phyloP scores from a whole-genome alignment of 768 basidiomycete genomes.

The Lyophyllum atratum region DNA sequence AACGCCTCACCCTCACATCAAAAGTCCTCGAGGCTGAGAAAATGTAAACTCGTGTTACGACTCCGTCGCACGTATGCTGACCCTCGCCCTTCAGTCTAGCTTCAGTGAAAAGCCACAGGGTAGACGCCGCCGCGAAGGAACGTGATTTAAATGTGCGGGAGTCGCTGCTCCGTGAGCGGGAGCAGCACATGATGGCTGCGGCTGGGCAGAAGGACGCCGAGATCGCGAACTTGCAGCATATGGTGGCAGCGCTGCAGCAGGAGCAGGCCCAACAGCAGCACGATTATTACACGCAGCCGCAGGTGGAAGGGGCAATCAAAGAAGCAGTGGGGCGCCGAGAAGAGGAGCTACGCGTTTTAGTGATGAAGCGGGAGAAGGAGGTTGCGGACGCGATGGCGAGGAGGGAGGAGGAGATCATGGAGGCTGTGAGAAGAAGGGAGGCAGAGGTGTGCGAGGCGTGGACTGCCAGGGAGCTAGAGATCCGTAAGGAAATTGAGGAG shows the following conservation, averaged over 20 bases:
- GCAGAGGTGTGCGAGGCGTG: conserved; percentile 65
- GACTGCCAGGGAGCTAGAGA: conserved; percentile 49
- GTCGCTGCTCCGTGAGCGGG: conserved; percentile 52
- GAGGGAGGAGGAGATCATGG: conserved; percentile 73
- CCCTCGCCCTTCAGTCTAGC: conserved; percentile 47
- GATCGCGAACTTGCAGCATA: conserved; percentile 47
- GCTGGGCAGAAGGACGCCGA: conserved; percentile 64
- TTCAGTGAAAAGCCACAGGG: conserved; percentile 65
- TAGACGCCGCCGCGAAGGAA: conserved; percentile 56
- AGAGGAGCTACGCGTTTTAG: conserved; percentile 65
- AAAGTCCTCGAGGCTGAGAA: conserved; percentile 80
- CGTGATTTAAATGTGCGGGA: conserved; percentile 66
- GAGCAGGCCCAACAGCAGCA: conserved; percentile 22
- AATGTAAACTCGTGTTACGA: conserved; percentile 48
- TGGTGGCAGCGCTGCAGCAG: conserved; percentile 44
- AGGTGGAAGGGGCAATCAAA: conserved; percentile 49
- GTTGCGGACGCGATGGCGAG: conserved; percentile 63
- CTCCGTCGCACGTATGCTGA: neutral
- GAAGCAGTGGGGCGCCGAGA: conserved; percentile 65
- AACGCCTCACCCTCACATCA: conserved; percentile 68
- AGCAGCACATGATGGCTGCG: conserved; percentile 47
- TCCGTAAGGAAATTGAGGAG: conserved; percentile 52
- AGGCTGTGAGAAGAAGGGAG: conserved; percentile 64
- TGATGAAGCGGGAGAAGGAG: conserved; percentile 70
- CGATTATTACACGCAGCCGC: conserved; percentile 31